Conservation (phyloP, 2,329 filamentous ascomycete species). For the Cordyceps cateniannulata region DNA sequence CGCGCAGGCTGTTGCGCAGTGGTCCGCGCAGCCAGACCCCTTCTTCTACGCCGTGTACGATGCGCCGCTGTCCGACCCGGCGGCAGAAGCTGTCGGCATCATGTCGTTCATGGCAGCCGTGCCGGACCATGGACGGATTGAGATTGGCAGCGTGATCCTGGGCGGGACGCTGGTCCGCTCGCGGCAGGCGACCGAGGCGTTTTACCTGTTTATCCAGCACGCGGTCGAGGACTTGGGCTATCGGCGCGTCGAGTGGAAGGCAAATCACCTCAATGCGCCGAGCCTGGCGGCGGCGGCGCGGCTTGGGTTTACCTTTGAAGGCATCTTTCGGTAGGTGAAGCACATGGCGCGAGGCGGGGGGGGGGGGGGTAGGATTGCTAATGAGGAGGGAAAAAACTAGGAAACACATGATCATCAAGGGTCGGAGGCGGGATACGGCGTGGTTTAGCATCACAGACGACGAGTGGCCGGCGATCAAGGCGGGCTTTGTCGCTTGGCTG, state of each 20-base stretch:
- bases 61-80: conserved; percentile 17
- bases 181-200: conserved; percentile 48
- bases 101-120: conserved; percentile 41
- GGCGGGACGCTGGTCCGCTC: conserved; percentile 45
- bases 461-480: conserved; percentile 47
- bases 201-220: conserved; percentile 48
- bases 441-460: conserved; percentile 54
- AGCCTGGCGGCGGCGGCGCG: conserved; percentile 49
- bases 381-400: conserved; percentile 17
- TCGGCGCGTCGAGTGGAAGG: conserved; percentile 58
- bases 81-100: conserved; percentile 33
- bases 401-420: conserved; percentile 55
- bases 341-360: neutral
- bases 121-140: conserved; percentile 41
- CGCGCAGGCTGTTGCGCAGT: conserved; percentile 16
- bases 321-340: conserved; percentile 42
- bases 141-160: conserved; percentile 52
- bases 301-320: conserved; percentile 54
- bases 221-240: conserved; percentile 49
- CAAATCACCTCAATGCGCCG: conserved; percentile 47
- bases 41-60: conserved; percentile 40
- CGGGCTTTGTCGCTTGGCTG: conserved; percentile 49
- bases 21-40: conserved; percentile 25
- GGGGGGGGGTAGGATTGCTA: neutral
- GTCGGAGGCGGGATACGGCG: conserved; percentile 49